Percentiles rank a stretch among this genome's conserved stretches.
Conservation (phyloP, 352 stramenopile genomes). For the Pythium monospermum region DNA sequence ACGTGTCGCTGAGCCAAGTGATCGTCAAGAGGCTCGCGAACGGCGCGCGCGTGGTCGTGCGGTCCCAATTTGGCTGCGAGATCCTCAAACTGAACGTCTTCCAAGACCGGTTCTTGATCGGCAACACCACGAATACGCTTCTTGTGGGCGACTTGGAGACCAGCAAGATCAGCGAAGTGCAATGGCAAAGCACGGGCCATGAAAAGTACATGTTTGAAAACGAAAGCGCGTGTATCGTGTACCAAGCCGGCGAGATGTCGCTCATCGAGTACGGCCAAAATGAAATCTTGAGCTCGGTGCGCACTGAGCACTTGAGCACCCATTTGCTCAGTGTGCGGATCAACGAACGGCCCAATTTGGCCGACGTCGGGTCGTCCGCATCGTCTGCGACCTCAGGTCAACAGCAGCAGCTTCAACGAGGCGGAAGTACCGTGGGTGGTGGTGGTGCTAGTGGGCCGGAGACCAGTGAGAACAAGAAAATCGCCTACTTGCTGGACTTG, state of each 20-base stretch:
- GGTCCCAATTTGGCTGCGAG: slow-evolving; percentile 88
- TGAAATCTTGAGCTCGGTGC: slow-evolving; percentile 87
- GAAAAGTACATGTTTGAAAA: slow-evolving; percentile 97
- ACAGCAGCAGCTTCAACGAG: slow-evolving; percentile 23
- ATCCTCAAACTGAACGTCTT: slow-evolving; percentile 96
- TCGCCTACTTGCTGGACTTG: slow-evolving; percentile 91
- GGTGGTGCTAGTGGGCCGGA: slow-evolving; percentile 13
- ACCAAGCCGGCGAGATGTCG: slow-evolving; percentile 88
- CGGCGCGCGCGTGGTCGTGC: slow-evolving; percentile 82
- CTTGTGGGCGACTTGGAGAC: slow-evolving; percentile 90
- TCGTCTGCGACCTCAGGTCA: no score
- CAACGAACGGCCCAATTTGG: slow-evolving; percentile 79
- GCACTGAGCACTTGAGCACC: slow-evolving; percentile 89
- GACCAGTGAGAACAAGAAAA: slow-evolving; percentile 87
- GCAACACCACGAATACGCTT: slow-evolving; percentile 90
- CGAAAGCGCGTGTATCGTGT: slow-evolving; percentile 87
- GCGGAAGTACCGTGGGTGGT: not conserved
- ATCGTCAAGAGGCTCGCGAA: slow-evolving; percentile 91
- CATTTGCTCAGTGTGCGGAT: slow-evolving; percentile 92
- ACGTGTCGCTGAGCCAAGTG: slow-evolving; percentile 91
- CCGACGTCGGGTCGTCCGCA: slow-evolving; percentile 19
- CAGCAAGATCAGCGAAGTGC: slow-evolving; percentile 88
- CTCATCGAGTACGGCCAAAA: slow-evolving; percentile 94
- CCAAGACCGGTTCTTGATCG: slow-evolving; percentile 88
- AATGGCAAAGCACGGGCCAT: slow-evolving; percentile 80